Percentiles rank a stretch among this genome's conserved stretches.
Conservation (phyloP, 1,139 yeast species). For the Tardiomyces digboiensis region DNA sequence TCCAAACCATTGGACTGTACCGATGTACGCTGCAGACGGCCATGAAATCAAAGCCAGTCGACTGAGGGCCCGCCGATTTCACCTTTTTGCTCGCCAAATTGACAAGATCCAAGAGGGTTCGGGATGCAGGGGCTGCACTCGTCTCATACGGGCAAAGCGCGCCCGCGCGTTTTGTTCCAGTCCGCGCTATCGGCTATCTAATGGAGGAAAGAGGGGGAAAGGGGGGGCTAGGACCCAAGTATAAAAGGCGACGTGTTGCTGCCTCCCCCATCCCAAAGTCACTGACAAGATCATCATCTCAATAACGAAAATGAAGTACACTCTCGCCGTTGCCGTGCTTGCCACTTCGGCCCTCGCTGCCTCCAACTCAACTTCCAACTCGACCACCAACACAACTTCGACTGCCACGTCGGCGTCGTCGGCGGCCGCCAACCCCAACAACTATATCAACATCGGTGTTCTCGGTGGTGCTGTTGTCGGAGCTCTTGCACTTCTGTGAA, state of each 20-base stretch:
- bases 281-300: neutral
- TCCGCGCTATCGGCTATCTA: neutral
- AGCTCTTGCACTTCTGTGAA: neutral
- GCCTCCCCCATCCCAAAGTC: neutral
- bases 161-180: neutral
- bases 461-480: neutral
- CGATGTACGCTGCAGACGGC: too few species aligned
- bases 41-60: too few species aligned
- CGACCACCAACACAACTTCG: too few species aligned
- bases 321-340: neutral
- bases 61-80: too few species aligned
- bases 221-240: neutral
- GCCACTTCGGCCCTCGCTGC: neutral
- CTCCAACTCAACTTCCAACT: neutral
- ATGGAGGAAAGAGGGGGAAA: neutral
- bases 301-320: neutral
- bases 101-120: too few species aligned
- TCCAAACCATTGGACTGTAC: too few species aligned
- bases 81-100: too few species aligned
- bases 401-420: neutral
- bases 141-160: too few species aligned
- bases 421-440: neutral
- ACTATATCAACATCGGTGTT: neutral
- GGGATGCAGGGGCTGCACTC: conserved; percentile 1
- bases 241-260: neutral